Conservation (phyloP, 2,329 filamentous ascomycete species). For the Talaromyces sp. region DNA sequence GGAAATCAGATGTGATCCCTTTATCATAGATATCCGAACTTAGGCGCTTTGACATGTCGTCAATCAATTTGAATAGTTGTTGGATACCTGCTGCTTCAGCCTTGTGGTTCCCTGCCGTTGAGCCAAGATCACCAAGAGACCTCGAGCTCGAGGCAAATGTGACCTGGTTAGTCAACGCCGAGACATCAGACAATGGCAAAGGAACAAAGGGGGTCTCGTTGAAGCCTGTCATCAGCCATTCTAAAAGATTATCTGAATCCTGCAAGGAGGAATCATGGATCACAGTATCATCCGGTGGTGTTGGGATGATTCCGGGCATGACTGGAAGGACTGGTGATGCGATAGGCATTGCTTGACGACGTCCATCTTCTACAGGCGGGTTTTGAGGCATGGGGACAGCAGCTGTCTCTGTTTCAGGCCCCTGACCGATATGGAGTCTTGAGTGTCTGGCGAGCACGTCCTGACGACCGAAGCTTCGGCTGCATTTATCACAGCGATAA, state of each 20-base stretch:
- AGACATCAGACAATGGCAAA: background rate
- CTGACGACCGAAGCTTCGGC: constrained; percentile 17
- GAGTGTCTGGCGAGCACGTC: constrained; percentile 18
- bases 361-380: no score
- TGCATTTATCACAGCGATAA: constrained; percentile 16
- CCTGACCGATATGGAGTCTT: constrained; percentile 12
- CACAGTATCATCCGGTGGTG: no score
- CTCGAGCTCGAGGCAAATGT: constrained; percentile 29
- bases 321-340: no score
- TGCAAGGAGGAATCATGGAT: no score
- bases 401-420: no score
- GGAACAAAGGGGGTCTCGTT: no score
- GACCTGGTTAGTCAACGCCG: constrained; percentile 38
- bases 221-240: no score
- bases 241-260: no score
- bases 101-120: background rate
- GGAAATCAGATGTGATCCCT: constrained; percentile 41
- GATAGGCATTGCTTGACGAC: no score
- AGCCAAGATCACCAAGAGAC: constrained; percentile 14
- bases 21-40: constrained; percentile 41
- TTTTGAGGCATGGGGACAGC: no score
- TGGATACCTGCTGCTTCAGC: background rate
- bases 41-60: constrained; percentile 35
- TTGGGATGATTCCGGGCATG: no score
- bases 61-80: background rate